Conservation (phyloP, 441 rosid species). For the Adansonia gregorii region DNA sequence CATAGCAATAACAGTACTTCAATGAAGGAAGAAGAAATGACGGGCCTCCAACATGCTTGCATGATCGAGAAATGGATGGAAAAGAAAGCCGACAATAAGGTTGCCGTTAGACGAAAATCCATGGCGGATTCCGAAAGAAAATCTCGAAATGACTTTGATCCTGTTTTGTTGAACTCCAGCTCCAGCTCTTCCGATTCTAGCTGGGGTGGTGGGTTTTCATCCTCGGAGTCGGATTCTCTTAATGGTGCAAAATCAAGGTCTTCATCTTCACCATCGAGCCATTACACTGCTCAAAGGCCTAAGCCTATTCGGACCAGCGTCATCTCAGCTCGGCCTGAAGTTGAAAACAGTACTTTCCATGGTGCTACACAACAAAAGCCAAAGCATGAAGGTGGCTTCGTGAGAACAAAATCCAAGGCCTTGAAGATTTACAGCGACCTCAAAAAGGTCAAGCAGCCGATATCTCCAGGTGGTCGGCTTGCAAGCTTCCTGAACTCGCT, state of each 20-base stretch:
- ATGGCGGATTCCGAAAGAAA: constrained; percentile 44
- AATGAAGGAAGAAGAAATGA: constrained; percentile 22
- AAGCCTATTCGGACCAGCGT: constrained; percentile 55
- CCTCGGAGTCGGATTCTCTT: constrained; percentile 53
- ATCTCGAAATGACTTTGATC: constrained; percentile 26
- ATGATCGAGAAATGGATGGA: constrained; percentile 44
- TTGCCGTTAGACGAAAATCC: constrained; percentile 46
- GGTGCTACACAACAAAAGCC: constrained; percentile 36
- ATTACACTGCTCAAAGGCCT: constrained; percentile 42
- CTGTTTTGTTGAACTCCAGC: constrained; percentile 45
- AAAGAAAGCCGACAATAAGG: constrained; percentile 31
- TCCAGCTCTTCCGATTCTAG: constrained; percentile 64
- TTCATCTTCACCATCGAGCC: constrained; percentile 42
- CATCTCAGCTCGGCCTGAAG: constrained; percentile 17
- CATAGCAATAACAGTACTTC: neutral
- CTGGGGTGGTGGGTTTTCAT: constrained; percentile 52
- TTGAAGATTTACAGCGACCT: constrained; percentile 63
- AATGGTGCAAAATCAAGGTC: constrained; percentile 38
- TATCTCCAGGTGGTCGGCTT: constrained; percentile 65
- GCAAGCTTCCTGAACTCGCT: constrained; percentile 67
- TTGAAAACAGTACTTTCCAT: neutral
- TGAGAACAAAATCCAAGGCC: constrained; percentile 61
- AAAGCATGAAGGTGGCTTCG: constrained; percentile 46
- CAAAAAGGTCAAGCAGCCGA: constrained; percentile 61
- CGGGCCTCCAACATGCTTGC: constrained; percentile 28